phyloP scores from a whole-genome alignment of 2,329 filamentous ascomycete genomes.

The Fusarium keratoplasticum region DNA sequence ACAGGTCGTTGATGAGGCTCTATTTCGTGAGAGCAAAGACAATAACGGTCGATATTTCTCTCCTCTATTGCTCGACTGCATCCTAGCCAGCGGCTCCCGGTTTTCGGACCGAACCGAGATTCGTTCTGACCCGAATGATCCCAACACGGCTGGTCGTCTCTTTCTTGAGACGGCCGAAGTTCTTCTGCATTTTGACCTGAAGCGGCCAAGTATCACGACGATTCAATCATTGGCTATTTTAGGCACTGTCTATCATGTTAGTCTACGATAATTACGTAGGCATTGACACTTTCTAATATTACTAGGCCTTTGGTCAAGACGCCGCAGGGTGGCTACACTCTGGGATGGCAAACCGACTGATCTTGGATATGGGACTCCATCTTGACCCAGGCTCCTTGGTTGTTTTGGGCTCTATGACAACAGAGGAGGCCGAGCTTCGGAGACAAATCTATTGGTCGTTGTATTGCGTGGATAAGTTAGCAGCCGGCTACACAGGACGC shows the following conservation, averaged over 20 bases:
- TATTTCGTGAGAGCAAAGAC: background rate
- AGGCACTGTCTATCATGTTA: background rate
- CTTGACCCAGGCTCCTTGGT: background rate
- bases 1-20: background rate
- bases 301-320: background rate
- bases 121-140: background rate
- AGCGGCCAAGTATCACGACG: background rate
- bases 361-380: background rate
- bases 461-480: no score
- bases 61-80: background rate
- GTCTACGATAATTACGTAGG: no score
- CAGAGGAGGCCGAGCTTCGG: no score
- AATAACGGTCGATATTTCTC: background rate
- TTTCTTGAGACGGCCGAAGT: background rate
- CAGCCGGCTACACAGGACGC: no score
- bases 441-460: no score
- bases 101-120: background rate
- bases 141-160: background rate
- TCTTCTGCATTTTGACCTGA: background rate
- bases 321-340: background rate
- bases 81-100: background rate
- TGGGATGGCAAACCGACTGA: background rate
- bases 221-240: background rate
- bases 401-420: no score
- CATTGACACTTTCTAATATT: no score